Conservation (phyloP, 1,139 yeast species). For the Geotrichum restrictum region DNA sequence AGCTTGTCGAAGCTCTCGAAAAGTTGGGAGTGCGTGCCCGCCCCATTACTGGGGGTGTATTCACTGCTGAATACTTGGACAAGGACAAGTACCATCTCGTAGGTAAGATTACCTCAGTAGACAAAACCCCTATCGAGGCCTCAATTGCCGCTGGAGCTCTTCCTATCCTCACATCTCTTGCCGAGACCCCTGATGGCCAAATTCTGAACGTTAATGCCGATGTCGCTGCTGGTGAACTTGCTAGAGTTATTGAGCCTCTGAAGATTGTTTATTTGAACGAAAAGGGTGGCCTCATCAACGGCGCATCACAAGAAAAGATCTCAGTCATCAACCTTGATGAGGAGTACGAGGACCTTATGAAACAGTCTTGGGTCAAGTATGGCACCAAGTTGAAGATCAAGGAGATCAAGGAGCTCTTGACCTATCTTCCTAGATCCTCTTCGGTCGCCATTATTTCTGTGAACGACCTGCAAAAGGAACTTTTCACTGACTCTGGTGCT, state of each 20-base stretch:
- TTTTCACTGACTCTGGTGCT: constrained; percentile 98
- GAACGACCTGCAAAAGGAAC: constrained; percentile 89
- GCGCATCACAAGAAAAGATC: constrained; percentile 84
- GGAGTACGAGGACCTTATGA: constrained; percentile 85
- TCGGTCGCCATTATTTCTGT: constrained; percentile 97
- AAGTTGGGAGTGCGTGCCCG: constrained; percentile 96
- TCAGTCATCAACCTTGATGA: constrained; percentile 90
- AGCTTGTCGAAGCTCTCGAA: constrained; percentile 92
- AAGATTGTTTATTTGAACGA: constrained; percentile 94
- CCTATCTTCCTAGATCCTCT: constrained; percentile 91
- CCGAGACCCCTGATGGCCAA: constrained; percentile 95
- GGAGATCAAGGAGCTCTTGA: constrained; percentile 90
- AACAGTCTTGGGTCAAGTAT: constrained; percentile 96
- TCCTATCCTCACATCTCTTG: constrained; percentile 92
- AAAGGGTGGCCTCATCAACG: constrained; percentile 95
- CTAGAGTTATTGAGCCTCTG: constrained; percentile 93
- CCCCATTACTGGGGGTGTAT: constrained; percentile 97
- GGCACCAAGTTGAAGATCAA: constrained; percentile 96
- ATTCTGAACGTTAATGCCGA: constrained; percentile 96
- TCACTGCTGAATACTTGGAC: constrained; percentile 88
- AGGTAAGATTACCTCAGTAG: constrained; percentile 81
- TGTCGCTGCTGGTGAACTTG: constrained; percentile 97
- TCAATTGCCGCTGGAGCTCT: constrained; percentile 93
- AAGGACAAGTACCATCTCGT: constrained; percentile 87
- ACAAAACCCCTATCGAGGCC: constrained; percentile 89